These are phyloP conservation scores for Aspergillus brunneoviolaceus DNA, from an alignment of 2,329 filamentous ascomycete genomes.

Conservation along the genomic window DNA sequence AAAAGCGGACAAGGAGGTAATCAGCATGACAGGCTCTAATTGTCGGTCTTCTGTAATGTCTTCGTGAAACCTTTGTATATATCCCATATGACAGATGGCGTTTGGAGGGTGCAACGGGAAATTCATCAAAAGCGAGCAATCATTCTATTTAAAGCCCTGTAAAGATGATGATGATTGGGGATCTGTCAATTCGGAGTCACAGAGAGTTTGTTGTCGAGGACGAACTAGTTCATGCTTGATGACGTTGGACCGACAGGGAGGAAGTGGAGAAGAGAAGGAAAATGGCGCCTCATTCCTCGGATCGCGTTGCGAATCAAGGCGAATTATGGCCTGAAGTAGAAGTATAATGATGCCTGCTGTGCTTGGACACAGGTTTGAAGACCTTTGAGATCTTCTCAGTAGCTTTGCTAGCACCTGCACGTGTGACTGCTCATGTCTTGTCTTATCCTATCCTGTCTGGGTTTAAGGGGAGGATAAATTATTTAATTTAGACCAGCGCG, in stretches of 20 bases:
- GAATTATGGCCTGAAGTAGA: neutral
- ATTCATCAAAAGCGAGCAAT: neutral
- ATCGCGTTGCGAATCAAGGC: constrained; percentile 1
- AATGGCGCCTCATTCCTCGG: neutral
- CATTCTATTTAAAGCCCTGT: too few species aligned
- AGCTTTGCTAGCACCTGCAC: constrained; percentile 8
- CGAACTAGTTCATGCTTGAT: constrained; percentile 11
- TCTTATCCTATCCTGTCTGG: too few species aligned
- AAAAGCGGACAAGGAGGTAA: constrained; percentile 51
- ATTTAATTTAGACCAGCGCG: neutral
- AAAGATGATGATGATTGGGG: too few species aligned
- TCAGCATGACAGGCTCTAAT: neutral
- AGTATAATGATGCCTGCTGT: constrained; percentile 12
- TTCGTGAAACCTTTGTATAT: neutral
- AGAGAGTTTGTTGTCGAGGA: neutral
- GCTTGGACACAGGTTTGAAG: constrained; percentile 1
- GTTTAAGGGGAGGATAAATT: neutral
- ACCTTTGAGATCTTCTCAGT: neutral
- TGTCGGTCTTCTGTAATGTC: too few species aligned
- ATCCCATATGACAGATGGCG: neutral
- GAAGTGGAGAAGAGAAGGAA: neutral
- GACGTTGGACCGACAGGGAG: constrained; percentile 16
- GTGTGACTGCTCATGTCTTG: constrained; percentile 13
- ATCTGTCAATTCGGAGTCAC: neutral
- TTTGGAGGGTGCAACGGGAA: neutral